Base-by-base conservation (phyloP, 768 basidiomycete species). In the Kockovaella imperatae region DNA sequence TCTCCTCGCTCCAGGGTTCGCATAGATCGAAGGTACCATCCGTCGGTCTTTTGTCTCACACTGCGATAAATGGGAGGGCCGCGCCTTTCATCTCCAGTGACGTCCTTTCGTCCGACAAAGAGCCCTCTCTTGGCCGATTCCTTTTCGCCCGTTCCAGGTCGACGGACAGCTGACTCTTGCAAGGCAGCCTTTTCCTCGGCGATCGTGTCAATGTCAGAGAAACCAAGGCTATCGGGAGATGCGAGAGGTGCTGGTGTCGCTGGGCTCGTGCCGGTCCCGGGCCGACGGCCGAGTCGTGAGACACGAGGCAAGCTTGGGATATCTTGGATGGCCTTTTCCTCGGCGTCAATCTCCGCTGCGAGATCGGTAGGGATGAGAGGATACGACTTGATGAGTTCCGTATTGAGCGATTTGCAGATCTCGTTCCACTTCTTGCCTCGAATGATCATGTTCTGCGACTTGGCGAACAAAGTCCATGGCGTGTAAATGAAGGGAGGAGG, bases 401-500 rank as follows among this genome's bases (percentile, higher is more conserved):
- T 21, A 13, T 52, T 49, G 21, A 59, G 42, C 23, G 53, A 50
- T 18, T 50, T 48, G 11, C 54, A 48, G 43, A 57, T 58, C 8
- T 60, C 62, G 28, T 55, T 49, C 34, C 58, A 62, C 11, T 51
- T 50, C 25, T 51, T 57, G 24, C 60, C 64, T 15, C 60, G 52
- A 15, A 68, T 38, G 26, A 57, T 29, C 65, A 67, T 67, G 24
- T 50, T 57, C 45, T 72, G 71, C 17, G 68, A 53, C 18, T 62
- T 65, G 42, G 62, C 52, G 53, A 71, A 72, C 1, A 72, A 52
- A 30, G 52, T 62, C 60, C 62, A 69, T 1, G 71, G 71, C 8
- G 68, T 67, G 52, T 67, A 67, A 42, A 68, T 55, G 56, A 66
- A 68, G 3, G 67, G 69, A 3, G 60, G 56, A 20, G 68, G 64